phyloP scores from a whole-genome alignment of 441 rosid genomes.

The Aleurites moluccanus region DNA sequence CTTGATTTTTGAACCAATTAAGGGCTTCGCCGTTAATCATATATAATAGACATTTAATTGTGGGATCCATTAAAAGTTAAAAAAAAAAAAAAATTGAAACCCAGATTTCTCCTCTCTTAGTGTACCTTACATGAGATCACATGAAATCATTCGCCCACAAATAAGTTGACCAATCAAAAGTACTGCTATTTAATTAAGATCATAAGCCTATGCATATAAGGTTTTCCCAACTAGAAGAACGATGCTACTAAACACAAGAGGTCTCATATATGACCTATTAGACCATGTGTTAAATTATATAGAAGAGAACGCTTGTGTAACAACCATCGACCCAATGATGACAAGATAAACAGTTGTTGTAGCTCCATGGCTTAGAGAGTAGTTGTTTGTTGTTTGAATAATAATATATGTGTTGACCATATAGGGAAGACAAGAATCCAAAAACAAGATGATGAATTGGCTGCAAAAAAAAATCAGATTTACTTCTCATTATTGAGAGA shows the following conservation, averaged over 20 bases:
- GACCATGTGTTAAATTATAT: slow-evolving; percentile 98
- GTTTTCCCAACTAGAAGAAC: slow-evolving; percentile 79
- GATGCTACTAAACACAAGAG: slow-evolving; percentile 86
- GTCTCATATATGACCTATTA: slow-evolving; percentile 80
- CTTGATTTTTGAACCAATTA: too few relatives aligned
- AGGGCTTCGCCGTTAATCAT: too few relatives aligned
- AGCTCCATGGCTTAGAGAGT: slow-evolving; percentile 93
- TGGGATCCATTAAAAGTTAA: too few relatives aligned
- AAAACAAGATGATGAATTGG: too few relatives aligned
- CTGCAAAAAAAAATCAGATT: too few relatives aligned
- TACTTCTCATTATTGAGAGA: too few relatives aligned
- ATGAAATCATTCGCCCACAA: slow-evolving; percentile 62
- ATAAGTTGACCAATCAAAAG: slow-evolving; percentile 80
- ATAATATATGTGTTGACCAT: slow-evolving; percentile 97
- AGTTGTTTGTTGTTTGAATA: slow-evolving; percentile 93
- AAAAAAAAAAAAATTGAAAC: too few relatives aligned
- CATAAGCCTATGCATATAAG: slow-evolving; percentile 91
- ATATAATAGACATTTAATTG: too few relatives aligned
- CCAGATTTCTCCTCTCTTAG: too few relatives aligned
- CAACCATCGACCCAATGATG: slow-evolving; percentile 94
- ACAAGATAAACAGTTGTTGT: slow-evolving; percentile 98
- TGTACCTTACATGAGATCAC: too few relatives aligned
- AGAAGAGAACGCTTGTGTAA: slow-evolving; percentile 93
- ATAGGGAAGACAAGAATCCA: too few relatives aligned
- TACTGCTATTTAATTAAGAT: slow-evolving; percentile 62